These are phyloP conservation scores for Diplodia corticola DNA, from an alignment of 2,329 filamentous ascomycete species.

Conservation along the genomic window DNA sequence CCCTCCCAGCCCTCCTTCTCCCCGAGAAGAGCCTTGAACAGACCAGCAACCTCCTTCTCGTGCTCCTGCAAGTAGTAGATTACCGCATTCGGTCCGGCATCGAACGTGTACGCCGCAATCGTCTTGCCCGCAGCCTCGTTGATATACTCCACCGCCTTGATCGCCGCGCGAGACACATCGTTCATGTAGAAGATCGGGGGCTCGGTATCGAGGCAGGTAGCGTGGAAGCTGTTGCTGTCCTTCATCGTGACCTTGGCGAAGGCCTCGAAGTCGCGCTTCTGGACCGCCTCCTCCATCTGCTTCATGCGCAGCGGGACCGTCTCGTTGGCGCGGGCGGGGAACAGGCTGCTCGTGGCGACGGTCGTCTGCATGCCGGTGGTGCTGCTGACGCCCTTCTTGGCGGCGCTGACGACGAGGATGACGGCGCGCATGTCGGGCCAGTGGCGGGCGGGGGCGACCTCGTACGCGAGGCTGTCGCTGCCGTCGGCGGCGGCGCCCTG, in stretches of 20 bases:
- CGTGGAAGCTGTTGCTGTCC: slow-evolving; percentile 96
- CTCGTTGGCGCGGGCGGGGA: slow-evolving; percentile 69
- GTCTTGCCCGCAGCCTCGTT: slow-evolving; percentile 76
- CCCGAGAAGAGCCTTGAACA: slow-evolving; percentile 68
- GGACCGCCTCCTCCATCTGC: slow-evolving; percentile 80
- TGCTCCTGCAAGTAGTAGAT: slow-evolving; percentile 91
- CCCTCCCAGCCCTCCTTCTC: slow-evolving; percentile 71
- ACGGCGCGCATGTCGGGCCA: slow-evolving; percentile 95
- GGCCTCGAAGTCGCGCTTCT: slow-evolving; percentile 73
- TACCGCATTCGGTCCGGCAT: slow-evolving; percentile 94
- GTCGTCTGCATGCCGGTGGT: slow-evolving; percentile 97
- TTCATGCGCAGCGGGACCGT: slow-evolving; percentile 84
- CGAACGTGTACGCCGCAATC: slow-evolving; percentile 93
- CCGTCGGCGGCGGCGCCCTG: slow-evolving; percentile 76
- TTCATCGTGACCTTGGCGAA: slow-evolving; percentile 94
- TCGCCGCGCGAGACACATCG: slow-evolving; percentile 83
- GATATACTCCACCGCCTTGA: slow-evolving; percentile 85
- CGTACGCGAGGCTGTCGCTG: slow-evolving; percentile 80
- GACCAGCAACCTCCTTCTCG: slow-evolving; percentile 69
- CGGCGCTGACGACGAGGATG: slow-evolving; percentile 86
- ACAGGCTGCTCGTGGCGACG: slow-evolving; percentile 85
- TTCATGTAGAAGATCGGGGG: slow-evolving; percentile 99
- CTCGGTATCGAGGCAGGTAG: slow-evolving; percentile 89
- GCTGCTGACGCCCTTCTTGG: slow-evolving; percentile 92
- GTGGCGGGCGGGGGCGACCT: slow-evolving; percentile 84